Percentiles rank a stretch among this genome's conserved stretches.
Conservation (phyloP, 2,329 filamentous ascomycete genomes). For the Oidium heveae region DNA sequence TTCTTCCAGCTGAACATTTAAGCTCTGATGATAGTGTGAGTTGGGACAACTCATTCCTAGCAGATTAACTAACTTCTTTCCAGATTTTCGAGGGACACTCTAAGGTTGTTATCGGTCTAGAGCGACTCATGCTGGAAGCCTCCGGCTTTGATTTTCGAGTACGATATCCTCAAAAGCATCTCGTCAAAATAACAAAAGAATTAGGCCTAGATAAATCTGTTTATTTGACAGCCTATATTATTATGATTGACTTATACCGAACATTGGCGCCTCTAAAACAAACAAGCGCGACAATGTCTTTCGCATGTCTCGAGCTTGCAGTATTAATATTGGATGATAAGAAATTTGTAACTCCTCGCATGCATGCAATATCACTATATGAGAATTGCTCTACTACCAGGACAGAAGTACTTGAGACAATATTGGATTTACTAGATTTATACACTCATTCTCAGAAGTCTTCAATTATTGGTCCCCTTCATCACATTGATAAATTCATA, state of each 20-base stretch:
- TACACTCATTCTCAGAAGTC: constrained; percentile 62
- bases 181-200: constrained; percentile 48
- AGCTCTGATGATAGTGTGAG: constrained; percentile 62
- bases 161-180: constrained; percentile 60
- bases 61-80: background rate
- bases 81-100: constrained; percentile 60
- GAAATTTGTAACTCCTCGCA: constrained; percentile 22
- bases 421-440: constrained; percentile 74
- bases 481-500: constrained; percentile 57
- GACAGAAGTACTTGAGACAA: constrained; percentile 40
- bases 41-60: background rate
- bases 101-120: constrained; percentile 65
- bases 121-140: constrained; percentile 78
- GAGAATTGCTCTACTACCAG: constrained; percentile 22
- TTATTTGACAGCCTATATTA: constrained; percentile 46
- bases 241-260: constrained; percentile 74
- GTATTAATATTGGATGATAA: constrained; percentile 37
- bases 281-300: constrained; percentile 59
- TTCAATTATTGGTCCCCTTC: constrained; percentile 48
- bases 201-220: constrained; percentile 24
- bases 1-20: constrained; percentile 31
- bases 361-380: constrained; percentile 21
- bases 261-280: constrained; percentile 87
- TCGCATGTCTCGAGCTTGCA: constrained; percentile 61
- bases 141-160: constrained; percentile 85